Conservation (phyloP, 2,329 filamentous ascomycete species). For the Epichloe brachyelytri region DNA sequence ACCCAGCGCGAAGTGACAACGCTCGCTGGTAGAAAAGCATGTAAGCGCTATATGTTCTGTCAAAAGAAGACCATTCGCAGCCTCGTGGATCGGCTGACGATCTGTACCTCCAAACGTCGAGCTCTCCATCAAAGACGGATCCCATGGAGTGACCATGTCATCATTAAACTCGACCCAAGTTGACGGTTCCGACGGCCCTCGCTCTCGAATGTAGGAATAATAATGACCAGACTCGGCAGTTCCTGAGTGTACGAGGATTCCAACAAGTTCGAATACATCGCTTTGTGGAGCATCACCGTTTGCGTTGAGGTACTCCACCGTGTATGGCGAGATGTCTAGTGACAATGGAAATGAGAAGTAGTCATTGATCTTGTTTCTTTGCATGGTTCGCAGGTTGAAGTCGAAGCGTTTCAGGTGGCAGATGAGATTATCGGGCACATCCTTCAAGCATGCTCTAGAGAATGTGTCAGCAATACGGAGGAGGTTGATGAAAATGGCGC, state of each 20-base stretch:
- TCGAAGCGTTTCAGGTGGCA: constrained; percentile 88
- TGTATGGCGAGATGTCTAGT: constrained; percentile 84
- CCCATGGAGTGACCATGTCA: constrained; percentile 64
- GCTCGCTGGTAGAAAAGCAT: constrained; percentile 95
- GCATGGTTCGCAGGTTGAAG: constrained; percentile 63
- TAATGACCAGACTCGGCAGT: constrained; percentile 93
- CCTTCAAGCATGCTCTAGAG: constrained; percentile 70
- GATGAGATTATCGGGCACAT: constrained; percentile 86
- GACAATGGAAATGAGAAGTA: constrained; percentile 74
- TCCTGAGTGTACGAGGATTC: constrained; percentile 83
- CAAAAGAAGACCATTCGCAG: constrained; percentile 29
- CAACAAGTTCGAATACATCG: constrained; percentile 88
- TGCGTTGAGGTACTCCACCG: constrained; percentile 66
- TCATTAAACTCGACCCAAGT: constrained; percentile 93
- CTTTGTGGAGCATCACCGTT: constrained; percentile 35
- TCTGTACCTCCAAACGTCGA: constrained; percentile 70
- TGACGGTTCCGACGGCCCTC: constrained; percentile 38
- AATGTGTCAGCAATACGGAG: constrained; percentile 6
- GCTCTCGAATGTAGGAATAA: constrained; percentile 86
- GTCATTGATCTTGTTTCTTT: constrained; percentile 89
- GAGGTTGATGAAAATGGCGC: not conserved
- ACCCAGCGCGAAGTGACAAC: constrained; percentile 40
- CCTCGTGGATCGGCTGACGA: constrained; percentile 30
- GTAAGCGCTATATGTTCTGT: constrained; percentile 79
- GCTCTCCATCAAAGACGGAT: constrained; percentile 57